Evolutionary conservation across 2,329 filamentous ascomycete genomes (phyloP), one percentile per base, ranked within the genome.

Genomic region (Arthrobotrys musiformis): DNA sequence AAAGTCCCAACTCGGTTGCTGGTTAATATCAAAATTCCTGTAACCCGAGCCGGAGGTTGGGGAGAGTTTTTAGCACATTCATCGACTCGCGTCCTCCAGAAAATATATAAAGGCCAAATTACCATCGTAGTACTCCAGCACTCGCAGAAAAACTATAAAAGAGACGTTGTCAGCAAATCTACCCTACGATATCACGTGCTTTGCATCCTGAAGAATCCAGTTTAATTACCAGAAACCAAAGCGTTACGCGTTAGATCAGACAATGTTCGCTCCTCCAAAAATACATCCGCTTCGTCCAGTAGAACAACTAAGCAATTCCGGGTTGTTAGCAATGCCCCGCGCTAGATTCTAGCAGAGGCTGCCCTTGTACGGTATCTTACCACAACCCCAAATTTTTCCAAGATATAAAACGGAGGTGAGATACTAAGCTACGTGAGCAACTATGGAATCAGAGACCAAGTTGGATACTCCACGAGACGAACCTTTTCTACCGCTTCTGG

Each of bases 141-240:
- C 80, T 5, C 83, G 81, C 4, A 84, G 78, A 40, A 85, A 84
- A 0, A 84, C 83, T 5, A 82, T 26, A 28, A 8, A 4, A 9
- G 86, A 84, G 0, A 17, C n/a, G n/a, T n/a, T n/a, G n/a, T 54
- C 19, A 54, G 50, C 4, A 5, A 9, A n/a, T 46, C 15, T 9
- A 6, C 17, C 6, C n/a, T 3, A 1, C 1, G 17, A 24, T 9
- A 22, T 15, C 9, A 19, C 9, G 4, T 15, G 5, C 13, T 42
- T n/a, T 2, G 4, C 19, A 46, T 22, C 2, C n/a, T 24, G 6
- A 2, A 22, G 9, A n/a, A n/a, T n/a, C n/a, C n/a, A n/a, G 4
- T 7, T 7, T n/a, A 3, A 19, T 4, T 28, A 54, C 50, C 50
- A 82, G 90, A 92, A 63, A 97, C 93, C 0, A 86, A 81, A 72